Percentiles rank a stretch among this genome's conserved stretches.
Conservation (phyloP, 2,329 filamentous ascomycete species). For the Aspergillus tanneri region DNA sequence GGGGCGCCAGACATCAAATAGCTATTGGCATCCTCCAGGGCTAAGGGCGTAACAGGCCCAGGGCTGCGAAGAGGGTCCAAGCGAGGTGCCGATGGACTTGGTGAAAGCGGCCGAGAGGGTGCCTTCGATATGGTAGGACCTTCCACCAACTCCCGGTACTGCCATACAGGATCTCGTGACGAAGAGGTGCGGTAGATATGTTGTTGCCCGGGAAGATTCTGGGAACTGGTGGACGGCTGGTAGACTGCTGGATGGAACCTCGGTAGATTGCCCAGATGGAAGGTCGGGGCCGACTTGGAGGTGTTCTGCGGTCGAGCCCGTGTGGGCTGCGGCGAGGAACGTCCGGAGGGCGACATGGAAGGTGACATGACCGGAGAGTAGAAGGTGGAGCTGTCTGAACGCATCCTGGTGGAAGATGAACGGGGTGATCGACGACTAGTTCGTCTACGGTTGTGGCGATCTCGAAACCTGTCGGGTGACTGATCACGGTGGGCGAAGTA, state of each 20-base stretch:
- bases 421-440: constrained; percentile 14
- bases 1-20: constrained; percentile 41
- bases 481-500: constrained; percentile 36
- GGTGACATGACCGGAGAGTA: constrained; percentile 33
- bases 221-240: constrained; percentile 30
- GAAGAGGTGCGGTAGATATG: constrained; percentile 33
- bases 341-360: constrained; percentile 34
- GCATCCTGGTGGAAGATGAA: constrained; percentile 27
- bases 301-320: constrained; percentile 32
- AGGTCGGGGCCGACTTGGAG: constrained; percentile 36
- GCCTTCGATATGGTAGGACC: constrained; percentile 32
- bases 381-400: constrained; percentile 33
- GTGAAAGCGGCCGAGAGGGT: constrained; percentile 26
- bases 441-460: constrained; percentile 16
- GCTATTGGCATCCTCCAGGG: constrained; percentile 41
- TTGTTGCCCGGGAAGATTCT: constrained; percentile 28
- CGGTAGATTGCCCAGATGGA: constrained; percentile 45
- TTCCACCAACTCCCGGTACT: constrained; percentile 47
- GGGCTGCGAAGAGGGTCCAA: constrained; percentile 48
- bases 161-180: constrained; percentile 40
- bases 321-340: constrained; percentile 37
- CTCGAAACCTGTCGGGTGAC: constrained; percentile 20
- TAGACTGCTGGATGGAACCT: constrained; percentile 49
- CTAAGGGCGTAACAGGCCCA: constrained; percentile 48
- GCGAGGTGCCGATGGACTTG: constrained; percentile 45